Base-by-base conservation (phyloP, 208 protist genomes). In the Trypanosoma caninum region DNA sequence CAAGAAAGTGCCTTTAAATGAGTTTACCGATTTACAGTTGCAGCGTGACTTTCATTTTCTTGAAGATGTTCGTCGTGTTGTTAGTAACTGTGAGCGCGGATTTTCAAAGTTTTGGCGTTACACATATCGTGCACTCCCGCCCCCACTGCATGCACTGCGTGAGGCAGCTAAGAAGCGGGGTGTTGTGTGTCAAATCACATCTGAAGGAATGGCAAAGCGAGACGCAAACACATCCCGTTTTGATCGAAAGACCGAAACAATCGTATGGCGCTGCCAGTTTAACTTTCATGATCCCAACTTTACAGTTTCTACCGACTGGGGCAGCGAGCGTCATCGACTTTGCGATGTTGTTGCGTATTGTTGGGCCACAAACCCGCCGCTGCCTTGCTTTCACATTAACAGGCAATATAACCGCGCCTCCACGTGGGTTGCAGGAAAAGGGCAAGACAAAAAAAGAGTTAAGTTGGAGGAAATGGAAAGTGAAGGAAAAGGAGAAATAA, bases 171-270 rank as follows among this genome's bases (percentile, higher is more conserved):
- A 82, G 47, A 74, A 76, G 31, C 70, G 87, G n/a, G 90, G 90
- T 18, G 84, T 96, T 0, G 66, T 94, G 13, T 93, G 84, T 53
- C 86, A 96, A 60, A 89, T 96, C 57, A 87, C 75, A 11, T 96
- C 90, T 0, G 83, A 89, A 38, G 90, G 90, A 33, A 90, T 96
- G 84, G 54, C 38, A 14, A 91, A 89, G 68, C 78, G 90, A 0
- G 78, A 91, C 27, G 66, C 51, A 34, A 96, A 96, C 65, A 91
- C 90, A 0, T 87, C 80, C 20, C 79, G 83, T 10, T 88, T 78
- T 41, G 82, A 90, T 38, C 74, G 76, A 27, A 69, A 67, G 40
- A 80, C 72, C 5, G 84, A 91, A 68, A 90, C 87, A 10, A 82
- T 96, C 30, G 69, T 79, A 9, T 96, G 90, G 85, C 77, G 69